Evolutionary conservation across 2,329 filamentous ascomycete genomes (phyloP).

Genomic region (Neurospora crassa): DNA sequence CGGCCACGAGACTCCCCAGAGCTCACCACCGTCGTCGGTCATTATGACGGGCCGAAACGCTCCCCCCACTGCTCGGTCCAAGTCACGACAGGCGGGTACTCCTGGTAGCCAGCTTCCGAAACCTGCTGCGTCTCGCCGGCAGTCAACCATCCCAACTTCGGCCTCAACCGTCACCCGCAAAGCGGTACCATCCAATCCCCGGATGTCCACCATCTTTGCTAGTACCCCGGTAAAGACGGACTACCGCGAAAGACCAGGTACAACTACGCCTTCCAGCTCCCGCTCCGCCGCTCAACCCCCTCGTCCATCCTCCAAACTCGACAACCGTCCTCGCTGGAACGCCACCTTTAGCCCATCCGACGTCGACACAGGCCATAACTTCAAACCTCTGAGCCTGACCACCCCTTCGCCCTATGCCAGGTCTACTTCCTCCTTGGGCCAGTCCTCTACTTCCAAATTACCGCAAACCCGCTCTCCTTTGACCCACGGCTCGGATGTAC

Average conservation of each 20-base stretch:
- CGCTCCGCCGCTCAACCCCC: conserved; percentile 14
- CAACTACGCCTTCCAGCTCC: background rate
- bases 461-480: conserved; percentile 40
- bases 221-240: conserved; percentile 15
- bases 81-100: background rate
- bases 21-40: conserved; percentile 52
- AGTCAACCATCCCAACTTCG: conserved; percentile 38
- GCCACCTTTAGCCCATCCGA: conserved; percentile 52
- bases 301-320: conserved; percentile 35
- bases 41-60: conserved; percentile 36
- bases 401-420: conserved; percentile 49
- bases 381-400: conserved; percentile 51
- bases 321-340: conserved; percentile 65
- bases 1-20: conserved; percentile 60
- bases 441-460: conserved; percentile 36
- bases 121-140: conserved; percentile 32
- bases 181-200: conserved; percentile 20
- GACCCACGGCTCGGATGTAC: conserved; percentile 13
- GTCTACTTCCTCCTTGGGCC: conserved; percentile 33
- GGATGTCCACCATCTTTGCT: conserved; percentile 35
- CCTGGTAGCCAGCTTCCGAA: conserved; percentile 36
- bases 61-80: background rate
- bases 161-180: conserved; percentile 31
- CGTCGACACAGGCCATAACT: conserved; percentile 59
- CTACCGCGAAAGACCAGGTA: background rate